Conservation (phyloP, 2,329 filamentous ascomycete species). For the Phyllosticta citriasiana region DNA sequence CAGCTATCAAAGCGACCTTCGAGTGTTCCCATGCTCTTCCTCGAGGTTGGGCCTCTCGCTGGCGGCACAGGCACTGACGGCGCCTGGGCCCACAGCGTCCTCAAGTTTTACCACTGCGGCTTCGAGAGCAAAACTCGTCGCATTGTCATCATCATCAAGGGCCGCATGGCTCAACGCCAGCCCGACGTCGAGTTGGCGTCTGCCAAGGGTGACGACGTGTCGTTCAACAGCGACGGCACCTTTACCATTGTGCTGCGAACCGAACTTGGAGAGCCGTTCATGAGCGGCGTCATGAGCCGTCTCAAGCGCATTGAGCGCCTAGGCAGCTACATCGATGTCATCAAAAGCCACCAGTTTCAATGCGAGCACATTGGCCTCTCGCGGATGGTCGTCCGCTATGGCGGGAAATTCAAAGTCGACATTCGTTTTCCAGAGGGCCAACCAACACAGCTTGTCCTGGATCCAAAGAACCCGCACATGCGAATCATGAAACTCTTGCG, state of each 20-base stretch:
- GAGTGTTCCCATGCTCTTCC: constrained; percentile 2
- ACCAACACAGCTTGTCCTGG: constrained; percentile 41
- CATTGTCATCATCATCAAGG: constrained; percentile 31
- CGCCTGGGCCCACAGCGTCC: constrained; percentile 1
- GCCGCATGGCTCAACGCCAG: constrained; percentile 27
- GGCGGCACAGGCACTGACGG: constrained; percentile 1
- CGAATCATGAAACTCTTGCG: constrained; percentile 51
- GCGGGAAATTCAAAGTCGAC: constrained; percentile 42
- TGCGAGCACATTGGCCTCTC: constrained; percentile 52
- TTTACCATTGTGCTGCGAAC: constrained; percentile 54
- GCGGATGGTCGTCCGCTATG: constrained; percentile 61
- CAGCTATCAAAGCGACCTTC: background rate
- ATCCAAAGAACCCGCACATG: constrained; percentile 56
- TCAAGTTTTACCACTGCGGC: constrained; percentile 18
- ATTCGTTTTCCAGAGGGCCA: constrained; percentile 47
- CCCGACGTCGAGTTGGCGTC: constrained; percentile 24
- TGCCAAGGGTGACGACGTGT: constrained; percentile 50
- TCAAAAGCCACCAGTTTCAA: constrained; percentile 48
- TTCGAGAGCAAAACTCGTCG: constrained; percentile 19
- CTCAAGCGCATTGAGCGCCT: constrained; percentile 60
- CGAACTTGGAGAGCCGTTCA: constrained; percentile 47
- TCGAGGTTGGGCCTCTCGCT: background rate
- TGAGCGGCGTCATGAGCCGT: constrained; percentile 49
- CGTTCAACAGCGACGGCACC: constrained; percentile 51
- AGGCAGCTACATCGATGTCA: constrained; percentile 57